Base-by-base conservation (phyloP, 352 stramenopile species). In the Blastocystis sp. region DNA sequence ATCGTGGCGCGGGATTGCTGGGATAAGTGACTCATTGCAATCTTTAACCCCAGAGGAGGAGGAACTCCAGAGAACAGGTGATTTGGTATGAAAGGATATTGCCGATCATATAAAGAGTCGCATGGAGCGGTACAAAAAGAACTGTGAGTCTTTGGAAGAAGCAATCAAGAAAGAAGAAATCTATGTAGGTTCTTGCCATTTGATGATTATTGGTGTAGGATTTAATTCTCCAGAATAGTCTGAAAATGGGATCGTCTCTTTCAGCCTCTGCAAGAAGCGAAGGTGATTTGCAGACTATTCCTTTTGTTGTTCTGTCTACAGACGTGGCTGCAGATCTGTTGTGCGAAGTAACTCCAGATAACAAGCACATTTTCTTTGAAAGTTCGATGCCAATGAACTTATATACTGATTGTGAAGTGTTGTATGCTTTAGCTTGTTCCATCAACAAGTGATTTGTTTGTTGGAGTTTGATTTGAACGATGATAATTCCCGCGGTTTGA, bases 301-400 rank as follows among this genome's bases (percentile, higher is more conserved):
- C 65, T 7, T 77, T 35, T 77, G 43, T 77, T 56, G 37, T 77
- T 58, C 21, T 77, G 21, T 52, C 65, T 46, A 77, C 65, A 9
- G 65, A 54, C 19, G 21, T 77, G 16, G 51, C 65, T 12, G 37
- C 24, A 1, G 65, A 77, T n/a, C n/a, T 77, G 1, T 77, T 77
- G 7, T 77, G 65, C n/a, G 65, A 77, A 49, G 65, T 77, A 16
- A 49, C 11, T 51, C 24, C 21, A 1, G 65, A 77, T 29, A 52
- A 77, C 19, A 42, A 32, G 35, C 12, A 24, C 19, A 19, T 77
- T 21, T 77, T 54, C 56, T 35, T 77, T 56, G 37, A 77, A 56
- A 77, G 65, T 32, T 37, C 24, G 12, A 54, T 49, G 12, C 29
- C 65, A 14, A 27, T 77, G 21, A 42, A 54, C 3, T 16, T 77